Evolutionary conservation across 257 asterid species (phyloP), one percentile per base, ranked within the genome.

Genomic region (Nicotiana paniculata): DNA sequence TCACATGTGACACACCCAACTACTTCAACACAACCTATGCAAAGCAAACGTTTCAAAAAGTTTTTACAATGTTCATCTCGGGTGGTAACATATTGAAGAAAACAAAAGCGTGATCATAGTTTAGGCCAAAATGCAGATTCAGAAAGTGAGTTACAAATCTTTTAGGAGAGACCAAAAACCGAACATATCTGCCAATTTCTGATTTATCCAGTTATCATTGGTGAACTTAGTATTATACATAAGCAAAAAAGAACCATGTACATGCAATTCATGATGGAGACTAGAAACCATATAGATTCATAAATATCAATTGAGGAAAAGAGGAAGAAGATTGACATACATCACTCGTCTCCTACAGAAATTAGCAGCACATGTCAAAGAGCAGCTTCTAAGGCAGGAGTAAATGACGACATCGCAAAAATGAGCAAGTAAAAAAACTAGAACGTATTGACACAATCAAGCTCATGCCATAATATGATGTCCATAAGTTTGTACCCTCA

Each of bases 1-100:
- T 90, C 97, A 53, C 95, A 84, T 11, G 90, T 89, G 83, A 96
- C 84, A 76, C 98, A 96, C 11, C 99, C 99, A 15, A 91, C 97
- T 59, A 96, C 94, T 24, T 96, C 96, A 67, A 96, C 97, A 64
- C 97, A 96, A 30, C 99, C 98, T 96, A 85, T 82, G 18, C 55
- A 82, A 87, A 48, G 74, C 24, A 15, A 37, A 74, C 55, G 77
- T 30, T 55, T 3, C 16, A 26, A 26, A 43, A 72, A 3, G 9
- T 1, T 3, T 26, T 13, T 53, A 3, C 16, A 53, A 3, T 13
- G 58, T 53, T 53, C 18, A 53, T 53, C 0, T 53, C 6, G 18
- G 58, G 13, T 13, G 1, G 9, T 43, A 43, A 43, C 51, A 43
- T 8, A 43, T 43, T 9, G 9, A 74, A 74, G 79, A 21, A 21